Conservation (phyloP, 495 filamentous ascomycete species). For the Cetradonia linearis region DNA sequence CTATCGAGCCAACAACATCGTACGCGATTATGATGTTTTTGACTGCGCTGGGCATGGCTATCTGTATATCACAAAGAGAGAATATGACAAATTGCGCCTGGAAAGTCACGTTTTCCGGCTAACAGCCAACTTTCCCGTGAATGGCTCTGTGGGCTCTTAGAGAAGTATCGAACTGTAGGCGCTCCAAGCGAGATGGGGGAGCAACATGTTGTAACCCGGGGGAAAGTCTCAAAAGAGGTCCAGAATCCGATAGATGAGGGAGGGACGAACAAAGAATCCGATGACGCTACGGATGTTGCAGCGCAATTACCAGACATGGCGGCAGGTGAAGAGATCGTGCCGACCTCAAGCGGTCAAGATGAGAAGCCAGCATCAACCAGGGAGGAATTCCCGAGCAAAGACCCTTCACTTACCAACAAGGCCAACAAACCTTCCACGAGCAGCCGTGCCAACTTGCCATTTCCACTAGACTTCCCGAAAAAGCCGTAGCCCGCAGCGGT, state of each 20-base stretch:
- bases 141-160: slow-evolving; percentile 2
- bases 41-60: background rate
- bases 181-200: background rate
- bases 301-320: background rate
- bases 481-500: background rate
- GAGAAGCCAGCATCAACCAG: background rate
- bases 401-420: background rate
- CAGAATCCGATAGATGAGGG: background rate
- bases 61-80: slow-evolving; percentile 1
- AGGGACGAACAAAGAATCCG: background rate
- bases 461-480: background rate
- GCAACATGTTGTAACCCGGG: background rate
- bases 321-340: background rate
- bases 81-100: background rate
- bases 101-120: background rate
- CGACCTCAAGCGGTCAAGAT: background rate
- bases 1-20: background rate
- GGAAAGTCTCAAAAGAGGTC: background rate
- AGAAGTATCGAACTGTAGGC: background rate
- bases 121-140: background rate
- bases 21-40: background rate
- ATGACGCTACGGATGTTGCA: background rate
- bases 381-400: background rate
- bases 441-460: slow-evolving; percentile 3
- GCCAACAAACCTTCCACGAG: background rate